Evolutionary conservation across 108 stramenopile species (phyloP).

Genomic region (Cafeteria roenbergensis): DNA sequence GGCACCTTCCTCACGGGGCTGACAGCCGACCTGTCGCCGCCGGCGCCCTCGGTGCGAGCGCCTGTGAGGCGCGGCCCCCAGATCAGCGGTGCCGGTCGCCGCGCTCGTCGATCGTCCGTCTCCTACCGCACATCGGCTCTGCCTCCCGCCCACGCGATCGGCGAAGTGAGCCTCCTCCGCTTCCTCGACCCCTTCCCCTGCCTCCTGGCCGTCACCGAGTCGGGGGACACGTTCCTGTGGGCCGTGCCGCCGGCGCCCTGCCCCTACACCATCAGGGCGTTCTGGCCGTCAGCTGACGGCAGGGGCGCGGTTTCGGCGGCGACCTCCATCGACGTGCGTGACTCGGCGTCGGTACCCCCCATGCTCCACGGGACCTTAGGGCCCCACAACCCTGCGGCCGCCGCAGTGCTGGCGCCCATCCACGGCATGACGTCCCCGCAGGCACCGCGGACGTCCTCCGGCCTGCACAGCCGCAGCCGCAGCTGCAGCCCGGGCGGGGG

Average conservation of each 20-base stretch:
- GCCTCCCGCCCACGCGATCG: no score
- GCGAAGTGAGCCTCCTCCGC: background rate
- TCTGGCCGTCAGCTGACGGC: background rate
- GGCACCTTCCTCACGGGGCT: no score
- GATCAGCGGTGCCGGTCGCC: no score
- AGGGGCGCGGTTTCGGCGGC: background rate
- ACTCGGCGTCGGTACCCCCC: no score
- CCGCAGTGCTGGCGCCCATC: background rate
- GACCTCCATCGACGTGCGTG: background rate
- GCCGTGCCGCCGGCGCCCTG: background rate
- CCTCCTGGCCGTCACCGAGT: background rate
- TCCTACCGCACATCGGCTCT: no score
- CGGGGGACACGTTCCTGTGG: background rate
- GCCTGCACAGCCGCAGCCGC: background rate
- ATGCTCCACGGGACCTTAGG: background rate
- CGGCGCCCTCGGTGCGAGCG: no score
- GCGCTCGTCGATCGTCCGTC: no score
- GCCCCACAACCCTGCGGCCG: background rate
- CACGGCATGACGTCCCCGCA: background rate
- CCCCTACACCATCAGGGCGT: background rate
- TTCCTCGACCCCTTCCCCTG: conserved; percentile 1
- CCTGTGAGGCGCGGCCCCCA: no score
- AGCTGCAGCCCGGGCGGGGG: no score
- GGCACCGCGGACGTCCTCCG: background rate
- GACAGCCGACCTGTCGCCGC: no score